Base-by-base conservation (phyloP, 352 stramenopile species). In the Phytophthora ramorum region DNA sequence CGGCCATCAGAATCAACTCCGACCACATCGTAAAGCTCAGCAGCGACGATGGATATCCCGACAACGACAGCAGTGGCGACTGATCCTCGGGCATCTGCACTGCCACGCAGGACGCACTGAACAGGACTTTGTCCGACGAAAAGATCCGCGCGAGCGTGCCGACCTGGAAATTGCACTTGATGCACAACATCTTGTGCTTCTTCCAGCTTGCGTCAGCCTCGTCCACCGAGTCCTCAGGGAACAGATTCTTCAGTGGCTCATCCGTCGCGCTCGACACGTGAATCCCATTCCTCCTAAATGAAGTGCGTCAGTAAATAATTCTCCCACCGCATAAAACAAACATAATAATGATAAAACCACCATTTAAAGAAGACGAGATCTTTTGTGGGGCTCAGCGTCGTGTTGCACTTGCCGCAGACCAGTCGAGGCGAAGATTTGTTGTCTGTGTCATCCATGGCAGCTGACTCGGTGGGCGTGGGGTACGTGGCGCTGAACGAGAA, bases 281-380 rank as follows among this genome's bases (percentile, higher is more conserved):
- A 67, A 93, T 91, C 0, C 85, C 82, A 57, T 76, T 83, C 26
- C 76, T 75, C 84, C 83, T 92, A 19, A 19, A 7, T 24, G 14
- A 46, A 46, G 7, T 24, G 10, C 8, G 9, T 22, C 17, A 19
- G 9, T 46, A 28, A 28, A 9, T 14, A 46, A 2, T 28, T 19
- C 2, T 19, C 13, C 35, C 3, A 16, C 12, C 12, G 35, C 13
- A 17, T 41, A 41, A 44, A 46, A 46, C 10, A 26, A 13, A 26
- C 10, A 14, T 3, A 46, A 24, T 4, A 46, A 13, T 24, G 40
- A 14, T 47, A 32, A 41, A 35, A 9, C 26, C 58, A 91, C 83
- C 84, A 91, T 56, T 90, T 90, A 69, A 92, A 89, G 61, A 92
- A 92, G 32, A 91, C 78, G 28, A 93, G 63, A 38, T 93, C 81